These are phyloP conservation scores for Cardamine occulta DNA, from an alignment of 345 rosid species.

Conservation along the genomic window DNA sequence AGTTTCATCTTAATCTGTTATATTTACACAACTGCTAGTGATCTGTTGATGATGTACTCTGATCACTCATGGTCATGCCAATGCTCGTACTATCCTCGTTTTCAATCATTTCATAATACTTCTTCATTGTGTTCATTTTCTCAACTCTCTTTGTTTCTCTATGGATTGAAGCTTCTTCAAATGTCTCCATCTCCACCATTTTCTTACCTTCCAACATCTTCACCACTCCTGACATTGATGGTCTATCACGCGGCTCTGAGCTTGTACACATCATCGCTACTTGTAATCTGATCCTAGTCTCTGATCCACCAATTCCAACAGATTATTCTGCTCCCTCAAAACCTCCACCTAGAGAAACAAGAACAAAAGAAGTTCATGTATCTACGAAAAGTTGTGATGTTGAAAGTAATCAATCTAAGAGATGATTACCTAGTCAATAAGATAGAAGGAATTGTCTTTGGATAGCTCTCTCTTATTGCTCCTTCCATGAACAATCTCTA, in stretches of 20 bases:
- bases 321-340: slow-evolving; percentile 46
- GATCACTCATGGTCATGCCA: slow-evolving; percentile 18
- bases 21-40: slow-evolving; percentile 3
- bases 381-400: no score
- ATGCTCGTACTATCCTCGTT: slow-evolving; percentile 10
- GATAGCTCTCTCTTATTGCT: slow-evolving; percentile 40
- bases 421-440: slow-evolving; percentile 46
- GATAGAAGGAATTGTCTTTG: slow-evolving; percentile 35
- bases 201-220: slow-evolving; percentile 58
- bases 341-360: slow-evolving; percentile 39
- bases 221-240: slow-evolving; percentile 57
- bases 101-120: slow-evolving; percentile 26
- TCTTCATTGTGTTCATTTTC: slow-evolving; percentile 39
- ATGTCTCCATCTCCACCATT: slow-evolving; percentile 28
- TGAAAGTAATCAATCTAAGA: background rate
- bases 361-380: background rate
- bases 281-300: slow-evolving; percentile 45
- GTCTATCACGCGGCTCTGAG: slow-evolving; percentile 40
- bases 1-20: slow-evolving; percentile 26
- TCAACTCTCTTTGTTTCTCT: slow-evolving; percentile 26
- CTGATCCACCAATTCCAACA: slow-evolving; percentile 51
- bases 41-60: slow-evolving; percentile 15
- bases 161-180: slow-evolving; percentile 30
- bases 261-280: slow-evolving; percentile 49
- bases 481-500: slow-evolving; percentile 50